Percentiles rank a stretch among this genome's conserved stretches.
Conservation (phyloP, 192 early-diverging fungal species). For the Backusella tarrabulga region DNA sequence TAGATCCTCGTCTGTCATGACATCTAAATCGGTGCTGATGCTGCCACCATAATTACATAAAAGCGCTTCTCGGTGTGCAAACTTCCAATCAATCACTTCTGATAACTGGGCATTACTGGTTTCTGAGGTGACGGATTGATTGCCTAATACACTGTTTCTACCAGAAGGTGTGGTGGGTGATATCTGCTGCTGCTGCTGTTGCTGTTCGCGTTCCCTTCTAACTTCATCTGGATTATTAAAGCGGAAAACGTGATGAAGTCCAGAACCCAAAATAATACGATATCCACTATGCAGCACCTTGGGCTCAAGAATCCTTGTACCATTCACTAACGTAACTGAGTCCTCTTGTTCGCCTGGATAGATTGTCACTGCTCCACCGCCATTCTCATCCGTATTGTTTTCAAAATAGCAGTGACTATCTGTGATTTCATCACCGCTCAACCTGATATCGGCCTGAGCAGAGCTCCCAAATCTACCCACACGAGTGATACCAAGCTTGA, state of each 20-base stretch:
- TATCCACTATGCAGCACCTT: slow-evolving; percentile 65
- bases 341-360: slow-evolving; percentile 45
- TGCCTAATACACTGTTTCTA: background rate
- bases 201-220: slow-evolving; percentile 55
- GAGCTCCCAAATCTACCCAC: slow-evolving; percentile 50
- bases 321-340: slow-evolving; percentile 75
- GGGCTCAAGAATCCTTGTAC: slow-evolving; percentile 57
- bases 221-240: slow-evolving; percentile 85
- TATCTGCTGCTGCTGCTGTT: background rate
- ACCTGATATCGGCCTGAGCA: slow-evolving; percentile 43
- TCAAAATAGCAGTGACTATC: slow-evolving; percentile 66
- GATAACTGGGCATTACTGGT: slow-evolving; percentile 30
- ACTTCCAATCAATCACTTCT: slow-evolving; percentile 69
- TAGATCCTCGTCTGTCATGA: slow-evolving; percentile 53
- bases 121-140: slow-evolving; percentile 27
- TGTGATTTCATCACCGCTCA: slow-evolving; percentile 45
- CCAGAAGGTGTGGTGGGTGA: background rate
- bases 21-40: slow-evolving; percentile 38
- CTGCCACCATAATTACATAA: slow-evolving; percentile 32
- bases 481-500: slow-evolving; percentile 60
- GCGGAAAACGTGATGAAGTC: slow-evolving; percentile 70
- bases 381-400: slow-evolving; percentile 32
- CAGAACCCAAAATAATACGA: slow-evolving; percentile 74
- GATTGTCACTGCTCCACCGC: slow-evolving; percentile 52
- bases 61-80: slow-evolving; percentile 68